Evolutionary conservation across 148 eudicot species (phyloP).

Genomic region (Persicaria tinctoria): DNA sequence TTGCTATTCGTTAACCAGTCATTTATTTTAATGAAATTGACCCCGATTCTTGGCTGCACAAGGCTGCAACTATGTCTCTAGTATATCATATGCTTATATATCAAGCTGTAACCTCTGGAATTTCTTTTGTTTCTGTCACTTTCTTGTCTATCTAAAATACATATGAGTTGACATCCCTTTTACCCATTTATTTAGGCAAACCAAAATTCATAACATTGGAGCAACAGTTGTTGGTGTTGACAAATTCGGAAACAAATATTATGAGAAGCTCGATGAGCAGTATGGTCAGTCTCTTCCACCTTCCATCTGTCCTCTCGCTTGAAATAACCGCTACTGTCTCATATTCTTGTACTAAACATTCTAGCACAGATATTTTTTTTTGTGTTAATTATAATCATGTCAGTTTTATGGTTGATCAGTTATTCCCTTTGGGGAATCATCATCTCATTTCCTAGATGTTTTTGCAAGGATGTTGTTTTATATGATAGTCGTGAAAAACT

Average conservation of each 20-base stretch:
- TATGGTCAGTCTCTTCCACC: conserved; percentile 46
- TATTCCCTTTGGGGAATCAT: too few species aligned
- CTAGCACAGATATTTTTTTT: too few species aligned
- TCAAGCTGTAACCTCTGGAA: background rate
- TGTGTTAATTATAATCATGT: too few species aligned
- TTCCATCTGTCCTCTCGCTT: background rate
- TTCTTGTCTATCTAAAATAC: background rate
- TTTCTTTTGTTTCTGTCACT: background rate
- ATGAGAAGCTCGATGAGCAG: conserved; percentile 66
- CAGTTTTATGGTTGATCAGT: too few species aligned
- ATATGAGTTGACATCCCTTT: conserved; percentile 3
- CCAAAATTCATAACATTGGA: conserved; percentile 91
- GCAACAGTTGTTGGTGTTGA: conserved; percentile 90
- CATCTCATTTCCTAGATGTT: too few species aligned
- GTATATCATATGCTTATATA: background rate
- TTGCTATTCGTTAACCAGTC: background rate
- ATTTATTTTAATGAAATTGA: background rate
- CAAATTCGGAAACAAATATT: conserved; percentile 90
- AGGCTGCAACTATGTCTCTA: background rate
- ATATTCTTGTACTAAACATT: background rate
- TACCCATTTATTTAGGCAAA: conserved; percentile 61
- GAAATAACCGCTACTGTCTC: background rate
- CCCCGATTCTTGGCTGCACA: background rate
- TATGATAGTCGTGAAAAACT: too few species aligned
- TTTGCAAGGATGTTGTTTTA: too few species aligned